Evolutionary conservation across 2,329 filamentous ascomycete genomes (phyloP).

Genomic region (Diaporthe sp.): DNA sequence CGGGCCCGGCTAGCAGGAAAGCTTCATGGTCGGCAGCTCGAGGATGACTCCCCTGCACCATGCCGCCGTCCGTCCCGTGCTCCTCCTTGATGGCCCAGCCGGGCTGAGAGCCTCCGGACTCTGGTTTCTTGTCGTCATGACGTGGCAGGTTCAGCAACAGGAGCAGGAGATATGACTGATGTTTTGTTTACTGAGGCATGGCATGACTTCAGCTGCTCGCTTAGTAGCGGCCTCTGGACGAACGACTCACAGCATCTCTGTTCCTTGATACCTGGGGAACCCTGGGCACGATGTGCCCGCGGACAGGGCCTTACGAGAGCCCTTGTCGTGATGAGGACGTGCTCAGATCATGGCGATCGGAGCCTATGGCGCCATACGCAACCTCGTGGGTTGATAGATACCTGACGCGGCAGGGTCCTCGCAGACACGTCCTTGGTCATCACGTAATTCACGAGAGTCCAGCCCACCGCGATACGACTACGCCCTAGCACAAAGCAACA

Average conservation of each 20-base stretch:
- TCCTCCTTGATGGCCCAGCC: background rate
- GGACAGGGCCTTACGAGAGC: background rate
- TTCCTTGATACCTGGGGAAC: background rate
- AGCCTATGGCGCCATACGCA: background rate
- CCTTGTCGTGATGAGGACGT: background rate
- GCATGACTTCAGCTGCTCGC: background rate
- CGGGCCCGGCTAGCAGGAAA: constrained; percentile 12
- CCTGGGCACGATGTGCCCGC: background rate
- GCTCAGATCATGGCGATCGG: constrained; percentile 13
- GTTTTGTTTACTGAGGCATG: background rate
- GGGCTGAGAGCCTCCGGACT: constrained; percentile 2
- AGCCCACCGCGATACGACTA: background rate
- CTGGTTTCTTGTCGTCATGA: background rate
- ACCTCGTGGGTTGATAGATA: constrained; percentile 4
- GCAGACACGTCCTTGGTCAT: background rate
- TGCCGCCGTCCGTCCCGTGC: background rate
- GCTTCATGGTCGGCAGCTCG: background rate
- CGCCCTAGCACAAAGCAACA: background rate
- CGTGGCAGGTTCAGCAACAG: background rate
- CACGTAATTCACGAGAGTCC: background rate
- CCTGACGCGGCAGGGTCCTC: background rate
- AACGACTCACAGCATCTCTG: constrained; percentile 1
- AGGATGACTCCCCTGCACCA: constrained; percentile 3
- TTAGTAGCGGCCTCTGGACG: background rate
- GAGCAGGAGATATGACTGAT: background rate